Conservation (phyloP, 164 flowering plant genomes). For the Kingdonia uniflora region DNA sequence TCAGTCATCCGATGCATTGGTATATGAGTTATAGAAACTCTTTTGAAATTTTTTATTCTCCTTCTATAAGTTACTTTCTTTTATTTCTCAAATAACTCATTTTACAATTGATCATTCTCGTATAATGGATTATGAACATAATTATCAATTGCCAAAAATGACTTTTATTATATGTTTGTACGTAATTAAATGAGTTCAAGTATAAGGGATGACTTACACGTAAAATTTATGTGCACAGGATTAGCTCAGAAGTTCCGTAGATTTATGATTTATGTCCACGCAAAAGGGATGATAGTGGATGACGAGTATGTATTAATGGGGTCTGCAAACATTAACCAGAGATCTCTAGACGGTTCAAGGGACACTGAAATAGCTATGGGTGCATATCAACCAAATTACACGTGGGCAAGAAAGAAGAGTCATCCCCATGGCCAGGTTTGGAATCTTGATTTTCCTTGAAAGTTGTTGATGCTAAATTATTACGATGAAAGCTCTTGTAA, state of each 20-base stretch:
- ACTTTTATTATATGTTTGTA: too few relatives aligned
- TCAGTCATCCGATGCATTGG: slow-evolving; percentile 30
- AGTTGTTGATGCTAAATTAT: too few relatives aligned
- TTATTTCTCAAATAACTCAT: not conserved
- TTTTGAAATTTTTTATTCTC: too few relatives aligned
- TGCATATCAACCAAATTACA: too few relatives aligned
- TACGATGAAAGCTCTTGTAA: too few relatives aligned
- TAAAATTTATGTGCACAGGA: slow-evolving; percentile 22
- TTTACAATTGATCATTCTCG: not conserved
- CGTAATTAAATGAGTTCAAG: too few relatives aligned
- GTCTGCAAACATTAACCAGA: slow-evolving; percentile 75
- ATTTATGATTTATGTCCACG: slow-evolving; percentile 78
- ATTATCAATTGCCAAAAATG: too few relatives aligned
- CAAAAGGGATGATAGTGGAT: slow-evolving; percentile 77
- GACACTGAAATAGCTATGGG: slow-evolving; percentile 89
- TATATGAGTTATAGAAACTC: too few relatives aligned
- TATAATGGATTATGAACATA: too few relatives aligned
- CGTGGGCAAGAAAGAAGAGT: slow-evolving; percentile 39
- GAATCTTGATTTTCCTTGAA: too few relatives aligned
- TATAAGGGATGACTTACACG: too few relatives aligned
- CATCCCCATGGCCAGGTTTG: slow-evolving; percentile 70
- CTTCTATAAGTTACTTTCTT: too few relatives aligned
- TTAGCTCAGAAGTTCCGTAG: slow-evolving; percentile 29
- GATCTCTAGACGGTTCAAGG: slow-evolving; percentile 73
- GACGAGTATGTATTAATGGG: slow-evolving; percentile 70